A percentile compares a stretch with the other conserved stretches of the same genome.
Conservation (phyloP, 352 stramenopile genomes). For the Phytophthora sojae region DNA sequence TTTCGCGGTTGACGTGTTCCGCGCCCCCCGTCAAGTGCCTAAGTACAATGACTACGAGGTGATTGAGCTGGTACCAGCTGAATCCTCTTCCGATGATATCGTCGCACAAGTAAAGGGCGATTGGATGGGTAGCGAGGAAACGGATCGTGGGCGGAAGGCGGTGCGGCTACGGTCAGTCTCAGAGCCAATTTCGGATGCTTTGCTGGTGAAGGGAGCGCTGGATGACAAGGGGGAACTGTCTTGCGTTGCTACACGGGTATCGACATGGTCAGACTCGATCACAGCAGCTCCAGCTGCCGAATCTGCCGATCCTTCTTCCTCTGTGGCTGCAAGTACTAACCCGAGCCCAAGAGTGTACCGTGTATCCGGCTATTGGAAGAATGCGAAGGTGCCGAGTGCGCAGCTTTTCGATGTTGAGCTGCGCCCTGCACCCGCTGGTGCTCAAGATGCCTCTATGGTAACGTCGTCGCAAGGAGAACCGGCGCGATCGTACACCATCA, state of each 20-base stretch:
- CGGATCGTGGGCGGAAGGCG: slow-evolving; percentile 68
- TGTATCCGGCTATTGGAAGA: slow-evolving; percentile 81
- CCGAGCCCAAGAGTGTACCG: slow-evolving; percentile 46
- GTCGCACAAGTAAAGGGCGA: slow-evolving; percentile 57
- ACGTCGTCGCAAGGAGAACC: slow-evolving; percentile 28
- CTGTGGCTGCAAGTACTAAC: slow-evolving; percentile 1
- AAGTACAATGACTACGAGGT: slow-evolving; percentile 92
- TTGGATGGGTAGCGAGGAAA: slow-evolving; percentile 82
- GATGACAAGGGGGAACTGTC: slow-evolving; percentile 79
- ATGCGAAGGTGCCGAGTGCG: slow-evolving; percentile 63
- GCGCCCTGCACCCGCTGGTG: slow-evolving; percentile 38
- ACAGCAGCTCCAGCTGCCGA: slow-evolving; percentile 27
- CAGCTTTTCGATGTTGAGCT: slow-evolving; percentile 86
- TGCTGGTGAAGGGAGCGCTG: slow-evolving; percentile 70
- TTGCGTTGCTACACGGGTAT: slow-evolving; percentile 57
- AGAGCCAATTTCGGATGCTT: slow-evolving; percentile 51
- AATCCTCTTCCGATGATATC: slow-evolving; percentile 18
- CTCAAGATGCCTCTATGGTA: slow-evolving; percentile 22
- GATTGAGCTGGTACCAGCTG: slow-evolving; percentile 67
- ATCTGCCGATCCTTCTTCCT: slow-evolving; percentile 12
- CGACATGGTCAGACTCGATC: slow-evolving; percentile 53
- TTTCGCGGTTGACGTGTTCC: slow-evolving; percentile 89
- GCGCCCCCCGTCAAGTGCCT: slow-evolving; percentile 80
- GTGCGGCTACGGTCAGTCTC: slow-evolving; percentile 75
- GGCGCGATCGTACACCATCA: slow-evolving; percentile 52